Base-by-base conservation (phyloP, 306 rosid species). In the Leucaena leucocephala region DNA sequence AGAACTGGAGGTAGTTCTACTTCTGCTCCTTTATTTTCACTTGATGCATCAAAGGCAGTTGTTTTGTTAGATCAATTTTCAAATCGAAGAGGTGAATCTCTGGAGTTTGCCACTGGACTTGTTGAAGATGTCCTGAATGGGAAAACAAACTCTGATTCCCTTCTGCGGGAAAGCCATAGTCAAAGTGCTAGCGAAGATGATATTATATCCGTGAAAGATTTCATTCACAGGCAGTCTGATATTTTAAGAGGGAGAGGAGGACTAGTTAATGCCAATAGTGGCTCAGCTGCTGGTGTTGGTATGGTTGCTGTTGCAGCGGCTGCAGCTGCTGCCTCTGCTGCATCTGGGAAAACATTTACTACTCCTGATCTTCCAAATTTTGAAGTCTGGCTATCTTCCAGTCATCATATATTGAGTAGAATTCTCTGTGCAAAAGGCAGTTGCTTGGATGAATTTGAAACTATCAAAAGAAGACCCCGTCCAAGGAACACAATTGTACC, bases 271-370 rank as follows among this genome's bases (percentile, higher is more conserved):
- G 63, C 91, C 66, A 94, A 82, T 86, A 82, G 90, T 76, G 93
- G 95, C 35, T 83, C 97, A 65, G 88, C 88, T 77, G 89, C 86
- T 46, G 96, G 94, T 75, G 97, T 87, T 73, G 97, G 98, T 84
- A 92, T 94, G 97, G 97, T 82, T 71, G 98, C 97, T 43, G 89
- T 88, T 72, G 97, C 95, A 46, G 97, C 97, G n/a, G 97, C 94
- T 27, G 97, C 96, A 10, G 97, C 97, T 10, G 97, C 97, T 8
- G 97, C 97, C 62, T 89, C 97, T 7, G 92, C 87, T 81, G 87
- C 93, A 55, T 92, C 97, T 33, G 91, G 94, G 70, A 94, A 92
- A 84, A 84, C 88, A 59, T 78, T 82, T 61, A 76, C 80, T 52
- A 76, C 95, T 74, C 97, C 92, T 8, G 93, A 92, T 80, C 98